Evolutionary conservation across 108 stramenopile genomes (phyloP), one percentile per base, ranked within the genome.

Genomic region (Cyclostephanos invisitatus): DNA sequence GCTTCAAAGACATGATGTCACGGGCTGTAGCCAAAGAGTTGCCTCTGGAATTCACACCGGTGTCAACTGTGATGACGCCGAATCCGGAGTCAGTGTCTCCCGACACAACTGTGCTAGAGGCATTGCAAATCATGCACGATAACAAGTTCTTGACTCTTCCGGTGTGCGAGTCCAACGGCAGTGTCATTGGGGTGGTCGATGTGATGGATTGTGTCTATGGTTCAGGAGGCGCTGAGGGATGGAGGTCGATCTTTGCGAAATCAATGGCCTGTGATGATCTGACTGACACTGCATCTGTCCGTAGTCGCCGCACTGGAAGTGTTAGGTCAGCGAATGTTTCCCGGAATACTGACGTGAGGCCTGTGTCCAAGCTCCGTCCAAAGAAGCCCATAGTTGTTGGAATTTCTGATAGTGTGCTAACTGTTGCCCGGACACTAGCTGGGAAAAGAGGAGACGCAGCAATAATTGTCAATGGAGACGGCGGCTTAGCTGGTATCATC

Each of bases 131-230:
- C 61, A 96, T 96, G 95, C 95, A 94, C 64, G 96, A 98, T 42
- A 87, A 95, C 78, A 89, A 93, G 62, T 97, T 96, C 79, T 80
- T 97, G 67, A 96, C 92, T 11, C 80, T 98, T 47, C 97, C 97
- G 37, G 96, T 98, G 8, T 87, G 87, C 42, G 92, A 96, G 54
- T 69, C 61, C 20, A 69, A 89, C 64, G 96, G 97, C 9, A 70
- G 49, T 32, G 96, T 98, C 59, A 71, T 97, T 64, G 97, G 97
- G 40, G 61, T 97, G 7, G 96, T 98, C 17, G 96, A 96, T 79
- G 96, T 98, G 55, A 96, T 98, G 96, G 96, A 96, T 68, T 82
- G 97, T 51, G 86, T 98, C 37, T 81, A 87, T 81, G 91, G 86
- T 5, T 87, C 85, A 57, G 93, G 93, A 22, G 93, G 92, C n/a